phyloP scores from a whole-genome alignment of 192 early-diverging fungal genomes.

The Oehlia diaphana region DNA sequence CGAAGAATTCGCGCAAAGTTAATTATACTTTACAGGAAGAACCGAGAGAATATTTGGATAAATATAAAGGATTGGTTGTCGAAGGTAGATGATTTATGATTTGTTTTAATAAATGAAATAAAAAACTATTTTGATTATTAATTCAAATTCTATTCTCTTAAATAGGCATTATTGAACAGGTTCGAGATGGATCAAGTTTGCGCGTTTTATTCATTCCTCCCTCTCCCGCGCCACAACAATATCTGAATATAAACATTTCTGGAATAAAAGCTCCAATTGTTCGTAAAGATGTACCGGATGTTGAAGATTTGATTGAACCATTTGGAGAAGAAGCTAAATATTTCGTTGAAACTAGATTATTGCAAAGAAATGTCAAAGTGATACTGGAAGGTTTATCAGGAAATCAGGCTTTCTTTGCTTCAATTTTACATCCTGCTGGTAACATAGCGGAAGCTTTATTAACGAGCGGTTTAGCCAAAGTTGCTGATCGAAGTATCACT shows the following conservation, averaged over 20 bases:
- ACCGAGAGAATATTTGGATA: slow-evolving; percentile 68
- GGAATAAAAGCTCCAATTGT: slow-evolving; percentile 86
- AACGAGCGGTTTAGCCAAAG: slow-evolving; percentile 76
- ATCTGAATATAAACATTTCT: slow-evolving; percentile 75
- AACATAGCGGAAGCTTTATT: slow-evolving; percentile 91
- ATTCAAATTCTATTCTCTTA: background rate
- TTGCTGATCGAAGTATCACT: slow-evolving; percentile 84
- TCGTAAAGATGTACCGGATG: slow-evolving; percentile 71
- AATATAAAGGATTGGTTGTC: slow-evolving; percentile 78
- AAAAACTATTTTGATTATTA: background rate
- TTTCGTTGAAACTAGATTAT: slow-evolving; percentile 86
- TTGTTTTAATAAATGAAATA: background rate
- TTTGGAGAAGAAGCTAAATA: slow-evolving; percentile 92
- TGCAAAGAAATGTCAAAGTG: slow-evolving; percentile 90
- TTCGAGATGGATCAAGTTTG: slow-evolving; percentile 88
- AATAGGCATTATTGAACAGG: slow-evolving; percentile 86
- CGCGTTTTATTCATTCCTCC: slow-evolving; percentile 72
- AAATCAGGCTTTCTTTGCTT: slow-evolving; percentile 74
- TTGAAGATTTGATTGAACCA: slow-evolving; percentile 78
- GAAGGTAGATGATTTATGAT: slow-evolving; percentile 49
- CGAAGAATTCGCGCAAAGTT: slow-evolving; percentile 49
- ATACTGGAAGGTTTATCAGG: slow-evolving; percentile 74
- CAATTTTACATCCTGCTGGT: slow-evolving; percentile 80
- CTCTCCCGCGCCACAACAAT: slow-evolving; percentile 57
- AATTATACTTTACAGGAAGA: slow-evolving; percentile 66